Base-by-base conservation (phyloP, 2,329 filamentous ascomycete genomes). In the Kalmusia sp. region DNA sequence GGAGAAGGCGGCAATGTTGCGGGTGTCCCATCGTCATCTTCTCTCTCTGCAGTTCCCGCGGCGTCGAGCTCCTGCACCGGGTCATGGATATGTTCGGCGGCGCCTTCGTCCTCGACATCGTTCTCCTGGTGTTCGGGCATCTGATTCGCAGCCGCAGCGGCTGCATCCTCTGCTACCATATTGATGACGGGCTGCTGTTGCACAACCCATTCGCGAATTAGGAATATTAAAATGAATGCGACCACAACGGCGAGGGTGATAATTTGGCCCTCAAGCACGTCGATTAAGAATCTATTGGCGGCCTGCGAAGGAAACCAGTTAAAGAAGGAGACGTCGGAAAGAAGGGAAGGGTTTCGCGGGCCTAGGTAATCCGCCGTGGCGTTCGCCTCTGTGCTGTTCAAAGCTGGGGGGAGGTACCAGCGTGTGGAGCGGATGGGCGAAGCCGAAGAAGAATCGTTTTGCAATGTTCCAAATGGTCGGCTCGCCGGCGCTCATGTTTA, bases 121-220 rank as follows among this genome's bases (percentile, higher is more conserved):
- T 61, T 61, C 65, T 62, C 65, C 55, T 65, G 12, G 30, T 57
- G 52, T 17, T 48, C 30, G 22, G 53, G 45, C 28, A 34, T 49
- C 31, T 30, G 46, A 7, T 63, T 31, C 27, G 40, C 30, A 43
- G 53, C 51, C 15, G 63, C 55, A 47, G 61, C 63, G 51, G 58
- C 68, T 39, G 57, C 64, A 52, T 72, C 65, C 15, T 71, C 68
- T 4, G 71, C 73, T 21, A 73, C 88, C 79, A 95, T 88, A 65
- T 96, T 96, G 62, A 95, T 89, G 59, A 93, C 88, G 4, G 93
- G 95, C 70, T 99, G 95, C 72, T 99, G 95, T 72, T 99, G 95
- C 8, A 99, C 92, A 45, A 99, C 95, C 84, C 96, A 99, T 77
- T 99, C 95, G 40, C 96, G 82, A 40, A 99, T 97, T 3, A 99